Conservation (phyloP, 2,329 filamentous ascomycete species). For the Exophiala sp. region DNA sequence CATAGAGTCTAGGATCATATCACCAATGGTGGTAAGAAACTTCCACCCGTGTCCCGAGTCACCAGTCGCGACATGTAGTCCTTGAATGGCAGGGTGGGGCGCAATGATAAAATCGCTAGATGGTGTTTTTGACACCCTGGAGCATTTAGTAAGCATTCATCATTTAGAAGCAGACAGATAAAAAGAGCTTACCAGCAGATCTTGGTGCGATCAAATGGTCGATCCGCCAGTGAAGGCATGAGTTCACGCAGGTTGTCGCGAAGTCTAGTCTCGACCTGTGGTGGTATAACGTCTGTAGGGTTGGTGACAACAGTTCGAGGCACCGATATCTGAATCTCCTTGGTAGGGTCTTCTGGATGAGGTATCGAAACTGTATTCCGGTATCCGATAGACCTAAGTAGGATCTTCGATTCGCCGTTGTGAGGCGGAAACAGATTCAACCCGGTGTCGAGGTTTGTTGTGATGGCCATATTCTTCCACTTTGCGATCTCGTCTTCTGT, state of each 20-base stretch:
- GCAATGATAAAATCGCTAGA: conserved; percentile 26
- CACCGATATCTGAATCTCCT: conserved; percentile 22
- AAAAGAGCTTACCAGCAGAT: conserved; percentile 28
- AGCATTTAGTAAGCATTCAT: conserved; percentile 5
- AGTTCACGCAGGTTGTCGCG: conserved; percentile 27
- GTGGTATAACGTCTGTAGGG: conserved; percentile 29
- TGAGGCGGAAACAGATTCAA: conserved; percentile 33
- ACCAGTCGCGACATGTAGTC: conserved; percentile 28
- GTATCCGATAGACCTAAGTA: conserved; percentile 29
- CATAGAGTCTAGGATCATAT: conserved; percentile 23
- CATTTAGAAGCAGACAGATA: not conserved
- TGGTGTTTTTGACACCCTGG: conserved; percentile 22
- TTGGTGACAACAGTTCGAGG: conserved; percentile 28
- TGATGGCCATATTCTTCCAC: conserved; percentile 33
- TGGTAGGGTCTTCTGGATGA: conserved; percentile 26
- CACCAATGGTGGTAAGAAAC: conserved; percentile 27
- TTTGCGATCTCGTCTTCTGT: conserved; percentile 24
- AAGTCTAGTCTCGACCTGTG: conserved; percentile 25
- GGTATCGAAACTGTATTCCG: conserved; percentile 26
- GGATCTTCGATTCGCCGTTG: conserved; percentile 30
- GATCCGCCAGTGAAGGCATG: conserved; percentile 26
- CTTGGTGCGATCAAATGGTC: conserved; percentile 28
- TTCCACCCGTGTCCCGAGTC: conserved; percentile 27
- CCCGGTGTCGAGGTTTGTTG: conserved; percentile 31
- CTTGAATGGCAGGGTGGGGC: conserved; percentile 21